Conservation (phyloP, 768 basidiomycete species). For the Amanita fuliginea region DNA sequence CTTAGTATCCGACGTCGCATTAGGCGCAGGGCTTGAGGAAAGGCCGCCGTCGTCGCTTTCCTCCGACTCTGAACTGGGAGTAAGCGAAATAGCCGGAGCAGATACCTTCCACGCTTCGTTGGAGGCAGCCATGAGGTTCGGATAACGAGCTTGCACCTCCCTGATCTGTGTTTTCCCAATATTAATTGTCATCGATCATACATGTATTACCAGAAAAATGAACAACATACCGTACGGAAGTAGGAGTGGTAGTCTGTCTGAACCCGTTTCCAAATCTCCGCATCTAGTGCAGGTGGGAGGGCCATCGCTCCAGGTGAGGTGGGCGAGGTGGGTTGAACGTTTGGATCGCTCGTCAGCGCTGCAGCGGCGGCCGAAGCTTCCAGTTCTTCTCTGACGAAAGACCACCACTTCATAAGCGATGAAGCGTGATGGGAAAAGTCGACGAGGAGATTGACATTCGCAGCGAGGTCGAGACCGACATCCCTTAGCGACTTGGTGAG, state of each 20-base stretch:
- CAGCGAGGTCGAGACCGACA: slow-evolving; percentile 25
- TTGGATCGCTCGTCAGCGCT: slow-evolving; percentile 5
- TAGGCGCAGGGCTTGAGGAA: not conserved
- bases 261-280: not conserved
- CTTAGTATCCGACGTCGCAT: not conserved
- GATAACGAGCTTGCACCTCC: slow-evolving; percentile 16
- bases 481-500: slow-evolving; percentile 24
- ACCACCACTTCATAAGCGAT: slow-evolving; percentile 22
- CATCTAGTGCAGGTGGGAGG: slow-evolving; percentile 1
- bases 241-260: slow-evolving; percentile 1
- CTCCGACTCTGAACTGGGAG: not conserved
- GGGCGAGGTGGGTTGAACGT: slow-evolving; percentile 3
- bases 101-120: slow-evolving; percentile 17
- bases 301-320: slow-evolving; percentile 1
- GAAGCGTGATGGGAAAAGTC: slow-evolving; percentile 19
- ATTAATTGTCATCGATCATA: not conserved
- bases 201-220: not conserved
- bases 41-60: not conserved
- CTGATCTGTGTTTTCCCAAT: slow-evolving; percentile 13
- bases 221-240: slow-evolving; percentile 12
- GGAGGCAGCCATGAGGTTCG: slow-evolving; percentile 16
- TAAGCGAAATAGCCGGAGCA: not conserved
- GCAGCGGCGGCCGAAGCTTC: slow-evolving; percentile 9
- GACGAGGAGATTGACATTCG: slow-evolving; percentile 23
- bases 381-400: slow-evolving; percentile 18